These are phyloP conservation scores for Plenodomus tracheiphilus DNA, from an alignment of 2,329 filamentous ascomycete genomes.

Conservation along the genomic window DNA sequence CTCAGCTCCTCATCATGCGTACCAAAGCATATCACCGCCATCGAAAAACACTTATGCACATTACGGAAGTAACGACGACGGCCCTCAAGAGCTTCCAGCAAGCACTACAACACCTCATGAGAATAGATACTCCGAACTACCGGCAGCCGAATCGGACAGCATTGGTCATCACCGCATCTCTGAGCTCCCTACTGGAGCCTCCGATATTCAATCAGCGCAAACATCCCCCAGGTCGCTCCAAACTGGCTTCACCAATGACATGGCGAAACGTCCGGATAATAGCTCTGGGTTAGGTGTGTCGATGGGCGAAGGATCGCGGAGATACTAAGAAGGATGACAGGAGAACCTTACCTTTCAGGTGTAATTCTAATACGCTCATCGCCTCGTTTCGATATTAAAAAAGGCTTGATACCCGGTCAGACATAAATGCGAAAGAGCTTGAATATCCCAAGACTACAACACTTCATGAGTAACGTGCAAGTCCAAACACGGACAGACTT, in stretches of 20 bases:
- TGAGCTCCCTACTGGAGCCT: constrained; percentile 21
- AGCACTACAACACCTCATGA: constrained; percentile 7
- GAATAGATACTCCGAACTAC: constrained; percentile 27
- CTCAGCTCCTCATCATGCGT: constrained; percentile 21
- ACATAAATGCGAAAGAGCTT: too few relatives aligned
- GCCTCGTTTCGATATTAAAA: not conserved
- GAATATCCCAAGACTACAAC: too few relatives aligned
- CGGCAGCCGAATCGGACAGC: constrained; percentile 14
- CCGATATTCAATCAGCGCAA: constrained; percentile 25
- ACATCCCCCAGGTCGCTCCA: constrained; percentile 20
- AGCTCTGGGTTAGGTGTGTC: constrained; percentile 13
- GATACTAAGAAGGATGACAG: not conserved
- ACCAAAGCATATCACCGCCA: constrained; percentile 8
- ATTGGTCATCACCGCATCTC: constrained; percentile 17
- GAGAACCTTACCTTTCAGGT: not conserved
- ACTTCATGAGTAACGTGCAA: too few relatives aligned
- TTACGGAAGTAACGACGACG: constrained; percentile 17
- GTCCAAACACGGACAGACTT: too few relatives aligned
- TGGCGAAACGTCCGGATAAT: constrained; percentile 10
- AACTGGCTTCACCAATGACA: constrained; percentile 12
- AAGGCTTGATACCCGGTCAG: too few relatives aligned
- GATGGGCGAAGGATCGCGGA: constrained; percentile 4
- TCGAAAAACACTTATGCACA: constrained; percentile 19
- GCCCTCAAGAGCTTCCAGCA: constrained; percentile 24
- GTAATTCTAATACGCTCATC: not conserved